phyloP scores from a whole-genome alignment of 2,329 filamentous ascomycete species.

The Bimuria novae-zelandiae region DNA sequence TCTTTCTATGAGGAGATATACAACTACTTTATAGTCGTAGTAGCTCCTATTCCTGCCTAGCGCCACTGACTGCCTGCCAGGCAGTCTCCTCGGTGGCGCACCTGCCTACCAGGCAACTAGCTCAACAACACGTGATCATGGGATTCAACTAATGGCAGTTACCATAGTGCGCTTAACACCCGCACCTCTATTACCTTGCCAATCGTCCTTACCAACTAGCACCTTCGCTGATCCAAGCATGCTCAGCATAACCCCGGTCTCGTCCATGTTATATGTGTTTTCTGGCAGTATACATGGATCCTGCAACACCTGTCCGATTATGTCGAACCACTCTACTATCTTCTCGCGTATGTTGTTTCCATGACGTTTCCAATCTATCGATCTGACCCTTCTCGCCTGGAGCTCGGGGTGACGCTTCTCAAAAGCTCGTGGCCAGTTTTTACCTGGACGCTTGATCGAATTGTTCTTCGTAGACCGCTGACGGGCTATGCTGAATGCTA shows the following conservation, averaged over 20 bases:
- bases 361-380: conserved; percentile 14
- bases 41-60: no score
- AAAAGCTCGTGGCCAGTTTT: conserved; percentile 10
- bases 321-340: conserved; percentile 11
- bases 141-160: no score
- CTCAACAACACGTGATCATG: no score
- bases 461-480: conserved; percentile 6
- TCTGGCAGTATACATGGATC: background rate
- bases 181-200: conserved; percentile 16
- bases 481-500: conserved; percentile 20
- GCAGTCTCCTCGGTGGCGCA: no score
- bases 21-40: no score
- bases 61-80: no score
- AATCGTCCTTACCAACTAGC: conserved; percentile 17
- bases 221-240: conserved; percentile 12
- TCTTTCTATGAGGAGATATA: no score
- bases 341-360: conserved; percentile 19
- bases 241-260: conserved; percentile 16
- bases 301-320: conserved; percentile 12
- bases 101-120: no score
- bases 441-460: conserved; percentile 1
- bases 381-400: conserved; percentile 8
- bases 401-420: conserved; percentile 12
- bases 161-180: conserved; percentile 17
- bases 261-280: conserved; percentile 22